These are phyloP conservation scores for Saccharomycopsis fermentans DNA, from an alignment of 805 yeast genomes.

Conservation along the genomic window DNA sequence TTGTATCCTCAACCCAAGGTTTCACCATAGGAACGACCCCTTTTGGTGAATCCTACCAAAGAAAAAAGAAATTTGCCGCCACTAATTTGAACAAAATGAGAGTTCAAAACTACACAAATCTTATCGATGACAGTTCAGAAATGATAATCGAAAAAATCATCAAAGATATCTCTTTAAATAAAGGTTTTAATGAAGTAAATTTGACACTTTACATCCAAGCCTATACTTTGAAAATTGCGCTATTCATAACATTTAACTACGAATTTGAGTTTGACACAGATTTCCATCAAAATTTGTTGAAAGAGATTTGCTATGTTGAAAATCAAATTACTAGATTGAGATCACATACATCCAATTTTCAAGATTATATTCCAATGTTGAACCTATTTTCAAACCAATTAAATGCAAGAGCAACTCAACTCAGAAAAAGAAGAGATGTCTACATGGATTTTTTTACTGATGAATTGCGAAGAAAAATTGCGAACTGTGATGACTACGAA, in stretches of 20 bases:
- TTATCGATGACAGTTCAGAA: conserved; percentile 32
- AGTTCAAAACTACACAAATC: conserved; percentile 24
- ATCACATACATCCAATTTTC: conserved; percentile 45
- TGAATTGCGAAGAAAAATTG: conserved; percentile 23
- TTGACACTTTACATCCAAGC: conserved; percentile 36
- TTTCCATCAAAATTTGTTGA: conserved; percentile 26
- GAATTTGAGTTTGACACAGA: conserved; percentile 32
- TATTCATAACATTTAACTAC: conserved; percentile 44
- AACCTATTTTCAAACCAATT: conserved; percentile 25
- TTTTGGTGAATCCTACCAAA: conserved; percentile 35
- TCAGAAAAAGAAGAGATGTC: conserved; percentile 34
- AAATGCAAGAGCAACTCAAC: conserved; percentile 24
- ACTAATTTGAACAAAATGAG: conserved; percentile 31
- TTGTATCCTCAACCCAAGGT: conserved; percentile 45
- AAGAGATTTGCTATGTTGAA: conserved; percentile 46
- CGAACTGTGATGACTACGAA: conserved; percentile 19
- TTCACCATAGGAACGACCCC: conserved; percentile 63
- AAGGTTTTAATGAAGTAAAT: conserved; percentile 27
- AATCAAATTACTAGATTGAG: conserved; percentile 45
- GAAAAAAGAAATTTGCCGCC: conserved; percentile 39
- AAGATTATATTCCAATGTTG: conserved; percentile 43
- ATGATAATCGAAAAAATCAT: conserved; percentile 17
- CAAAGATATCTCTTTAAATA: conserved; percentile 3
- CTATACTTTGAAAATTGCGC: conserved; percentile 41
- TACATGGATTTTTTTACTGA: conserved; percentile 36